Evolutionary conservation across 2,329 filamentous ascomycete species (phyloP).

Genomic region (Onygenales sp.): DNA sequence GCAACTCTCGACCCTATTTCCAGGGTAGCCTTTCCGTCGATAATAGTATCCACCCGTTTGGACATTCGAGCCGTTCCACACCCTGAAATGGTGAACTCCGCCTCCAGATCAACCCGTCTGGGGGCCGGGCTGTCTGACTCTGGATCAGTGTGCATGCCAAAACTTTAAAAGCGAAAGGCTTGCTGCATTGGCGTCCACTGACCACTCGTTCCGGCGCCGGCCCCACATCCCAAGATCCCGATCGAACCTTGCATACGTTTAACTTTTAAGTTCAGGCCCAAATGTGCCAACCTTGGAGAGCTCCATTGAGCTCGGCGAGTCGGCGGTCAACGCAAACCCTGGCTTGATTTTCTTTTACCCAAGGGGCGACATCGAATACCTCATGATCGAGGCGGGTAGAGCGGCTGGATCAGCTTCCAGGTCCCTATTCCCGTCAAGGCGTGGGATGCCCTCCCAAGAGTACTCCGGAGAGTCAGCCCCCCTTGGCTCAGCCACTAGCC

Average conservation of each 20-base stretch:
- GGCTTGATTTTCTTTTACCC: neutral
- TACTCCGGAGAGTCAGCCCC: neutral
- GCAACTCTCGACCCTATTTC: no score
- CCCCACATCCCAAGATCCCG: constrained; percentile 2
- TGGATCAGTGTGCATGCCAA: neutral
- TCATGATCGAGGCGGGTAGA: neutral
- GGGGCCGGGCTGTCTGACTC: neutral
- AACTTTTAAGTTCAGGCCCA: neutral
- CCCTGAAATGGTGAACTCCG: no score
- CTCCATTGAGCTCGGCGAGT: neutral
- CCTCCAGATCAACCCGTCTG: neutral
- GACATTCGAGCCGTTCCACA: no score
- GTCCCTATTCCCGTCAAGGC: neutral
- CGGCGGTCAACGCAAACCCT: neutral
- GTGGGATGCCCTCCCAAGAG: neutral
- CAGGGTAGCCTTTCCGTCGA: no score
- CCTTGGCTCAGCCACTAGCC: neutral
- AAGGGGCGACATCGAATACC: no score
- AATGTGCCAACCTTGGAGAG: neutral
- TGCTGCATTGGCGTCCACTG: neutral
- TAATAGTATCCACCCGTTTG: no score
- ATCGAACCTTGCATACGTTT: constrained; percentile 3
- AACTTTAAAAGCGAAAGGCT: neutral
- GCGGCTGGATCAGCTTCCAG: neutral
- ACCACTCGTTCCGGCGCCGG: neutral